Base-by-base conservation (phyloP, 306 rosid genomes). In the Trichosanthes cucumerina region DNA sequence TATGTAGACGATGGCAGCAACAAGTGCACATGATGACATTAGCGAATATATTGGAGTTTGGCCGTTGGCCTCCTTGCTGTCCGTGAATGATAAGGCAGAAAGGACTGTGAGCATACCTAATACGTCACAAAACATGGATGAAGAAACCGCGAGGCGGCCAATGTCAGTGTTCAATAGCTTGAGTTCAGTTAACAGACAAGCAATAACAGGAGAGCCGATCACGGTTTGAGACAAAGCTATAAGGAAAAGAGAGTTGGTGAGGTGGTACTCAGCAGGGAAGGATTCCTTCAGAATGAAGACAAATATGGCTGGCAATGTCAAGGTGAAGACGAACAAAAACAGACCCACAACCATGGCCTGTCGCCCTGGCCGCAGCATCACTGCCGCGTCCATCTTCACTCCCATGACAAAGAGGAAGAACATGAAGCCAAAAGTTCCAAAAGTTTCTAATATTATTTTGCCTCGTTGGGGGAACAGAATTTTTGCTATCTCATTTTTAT, bases 101-200 rank as follows among this genome's bases (percentile, higher is more conserved):
- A 65, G 79, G 5, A 77, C 9, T 73, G 78, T 0, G 21, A 0
- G 0, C 15, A 92, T 54, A 36, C 91, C 87, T 49, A 80, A 2
- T 19, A 59, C 7, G 60, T 90, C 93, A 6, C 83, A 47, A 57
- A 85, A 84, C 81, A 83, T 46, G 56, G 97, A 70, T 0, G 84
- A 36, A 2, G 90, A 76, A 79, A 90, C 73, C 19, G 97, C 82
- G 2, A 87, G 75, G 24, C 89, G 91, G 50, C 95, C 93, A 0
- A 90, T 54, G 15, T 90, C 91, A 0, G 90, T 80, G 88, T 90
- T 92, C 13, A 86, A 79, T 57, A 89, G 41, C 62, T 86, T 89
- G 38, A 92, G 88, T 80, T 92, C 96, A 3, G 84, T 64, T 11
- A 89, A 72, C 26, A 92, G 85, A 64, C 75, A 65, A 34, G 84